phyloP scores from a whole-genome alignment of 495 filamentous ascomycete species.

The Daldinia childiae region DNA sequence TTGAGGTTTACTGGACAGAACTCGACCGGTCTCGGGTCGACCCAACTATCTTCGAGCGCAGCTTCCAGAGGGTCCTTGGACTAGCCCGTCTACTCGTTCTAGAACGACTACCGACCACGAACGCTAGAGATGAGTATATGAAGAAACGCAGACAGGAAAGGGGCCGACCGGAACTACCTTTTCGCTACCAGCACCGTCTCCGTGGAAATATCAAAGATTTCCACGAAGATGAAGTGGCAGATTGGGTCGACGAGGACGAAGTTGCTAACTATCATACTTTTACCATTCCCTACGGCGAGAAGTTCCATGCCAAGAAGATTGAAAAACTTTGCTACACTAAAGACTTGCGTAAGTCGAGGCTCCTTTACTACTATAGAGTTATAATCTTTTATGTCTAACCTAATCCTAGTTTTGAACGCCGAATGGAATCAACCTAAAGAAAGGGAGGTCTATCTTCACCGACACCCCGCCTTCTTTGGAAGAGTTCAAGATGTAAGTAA shows the following conservation, averaged over 20 bases:
- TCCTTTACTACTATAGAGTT: not conserved
- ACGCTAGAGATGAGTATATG: constrained; percentile 72
- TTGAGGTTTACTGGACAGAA: constrained; percentile 80
- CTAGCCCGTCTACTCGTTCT: constrained; percentile 83
- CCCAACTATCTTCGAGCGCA: constrained; percentile 84
- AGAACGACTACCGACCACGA: constrained; percentile 73
- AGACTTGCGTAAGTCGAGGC: constrained; percentile 62
- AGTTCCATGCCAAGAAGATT: constrained; percentile 75
- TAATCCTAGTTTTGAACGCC: constrained; percentile 72
- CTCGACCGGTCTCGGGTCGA: constrained; percentile 78
- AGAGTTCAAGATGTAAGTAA: constrained; percentile 48
- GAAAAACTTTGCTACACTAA: constrained; percentile 81
- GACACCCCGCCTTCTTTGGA: constrained; percentile 73
- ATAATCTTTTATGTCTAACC: constrained; percentile 15
- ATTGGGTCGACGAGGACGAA: constrained; percentile 79
- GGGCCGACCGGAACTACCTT: constrained; percentile 62
- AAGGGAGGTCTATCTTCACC: constrained; percentile 75
- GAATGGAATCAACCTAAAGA: constrained; percentile 83
- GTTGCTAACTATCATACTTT: constrained; percentile 81
- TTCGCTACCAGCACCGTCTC: constrained; percentile 47
- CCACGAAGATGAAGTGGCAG: constrained; percentile 79
- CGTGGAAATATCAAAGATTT: constrained; percentile 74
- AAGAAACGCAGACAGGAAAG: constrained; percentile 72
- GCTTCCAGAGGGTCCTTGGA: constrained; percentile 75
- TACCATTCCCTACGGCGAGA: constrained; percentile 77